Evolutionary conservation across 306 rosid genomes (phyloP).

Genomic region (Malus fusca): DNA sequence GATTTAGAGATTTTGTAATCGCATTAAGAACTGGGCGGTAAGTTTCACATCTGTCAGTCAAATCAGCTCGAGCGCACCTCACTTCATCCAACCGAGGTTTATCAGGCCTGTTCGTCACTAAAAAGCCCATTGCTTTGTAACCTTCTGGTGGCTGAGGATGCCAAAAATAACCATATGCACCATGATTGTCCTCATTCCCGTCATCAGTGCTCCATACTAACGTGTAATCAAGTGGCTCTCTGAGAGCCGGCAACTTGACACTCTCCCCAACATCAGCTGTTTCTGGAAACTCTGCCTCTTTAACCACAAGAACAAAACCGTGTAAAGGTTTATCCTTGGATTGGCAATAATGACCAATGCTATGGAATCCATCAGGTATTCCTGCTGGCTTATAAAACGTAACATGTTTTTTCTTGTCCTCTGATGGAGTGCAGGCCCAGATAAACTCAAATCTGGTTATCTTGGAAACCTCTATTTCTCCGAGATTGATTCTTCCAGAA

Average conservation of each 20-base stretch:
- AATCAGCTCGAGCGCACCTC: constrained; percentile 68
- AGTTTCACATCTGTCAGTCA: constrained; percentile 59
- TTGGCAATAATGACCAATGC: constrained; percentile 82
- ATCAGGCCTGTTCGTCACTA: constrained; percentile 49
- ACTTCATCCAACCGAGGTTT: constrained; percentile 69
- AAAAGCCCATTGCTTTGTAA: constrained; percentile 61
- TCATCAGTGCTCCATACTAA: constrained; percentile 56
- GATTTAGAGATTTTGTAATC: constrained; percentile 15
- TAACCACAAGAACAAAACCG: constrained; percentile 66
- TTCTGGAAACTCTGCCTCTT: constrained; percentile 41
- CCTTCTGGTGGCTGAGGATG: constrained; percentile 76
- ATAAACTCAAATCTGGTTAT: constrained; percentile 50
- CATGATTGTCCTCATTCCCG: constrained; percentile 30
- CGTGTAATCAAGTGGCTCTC: constrained; percentile 58
- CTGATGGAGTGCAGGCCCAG: constrained; percentile 41
- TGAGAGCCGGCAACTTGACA: constrained; percentile 42
- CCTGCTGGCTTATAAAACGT: constrained; percentile 61
- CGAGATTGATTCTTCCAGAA: constrained; percentile 59
- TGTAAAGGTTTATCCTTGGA: constrained; percentile 44
- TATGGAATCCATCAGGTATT: constrained; percentile 61
- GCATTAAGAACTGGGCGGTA: constrained; percentile 36
- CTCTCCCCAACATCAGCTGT: constrained; percentile 7
- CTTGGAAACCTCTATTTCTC: constrained; percentile 65
- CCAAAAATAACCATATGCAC: constrained; percentile 65
- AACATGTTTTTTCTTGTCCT: constrained; percentile 34